Conservation (phyloP, 441 rosid species). For the Corymbia citriodora region DNA sequence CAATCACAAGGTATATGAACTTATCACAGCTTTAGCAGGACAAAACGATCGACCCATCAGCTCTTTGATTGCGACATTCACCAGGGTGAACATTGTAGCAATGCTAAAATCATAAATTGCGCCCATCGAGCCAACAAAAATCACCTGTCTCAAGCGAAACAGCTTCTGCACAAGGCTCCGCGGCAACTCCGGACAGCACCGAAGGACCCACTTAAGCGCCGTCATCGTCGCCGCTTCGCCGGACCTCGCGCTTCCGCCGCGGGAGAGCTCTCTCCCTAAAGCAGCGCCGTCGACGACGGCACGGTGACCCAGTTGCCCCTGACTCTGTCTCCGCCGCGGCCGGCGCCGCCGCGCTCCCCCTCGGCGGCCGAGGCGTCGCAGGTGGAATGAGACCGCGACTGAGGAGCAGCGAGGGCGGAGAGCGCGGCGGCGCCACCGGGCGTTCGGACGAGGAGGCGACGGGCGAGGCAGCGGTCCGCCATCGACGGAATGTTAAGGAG, state of each 20-base stretch:
- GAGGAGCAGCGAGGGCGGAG: neutral
- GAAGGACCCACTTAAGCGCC: slow-evolving; percentile 80
- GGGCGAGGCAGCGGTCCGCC: neutral
- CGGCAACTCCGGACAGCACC: slow-evolving; percentile 86
- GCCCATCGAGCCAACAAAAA: neutral
- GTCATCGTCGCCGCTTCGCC: slow-evolving; percentile 29
- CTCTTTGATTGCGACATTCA: neutral
- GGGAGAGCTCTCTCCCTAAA: slow-evolving; percentile 43
- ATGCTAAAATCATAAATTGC: neutral
- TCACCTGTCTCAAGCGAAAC: slow-evolving; percentile 85
- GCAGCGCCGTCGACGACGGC: slow-evolving; percentile 35
- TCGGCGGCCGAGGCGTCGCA: neutral
- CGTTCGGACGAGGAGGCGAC: neutral
- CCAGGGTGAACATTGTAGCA: neutral
- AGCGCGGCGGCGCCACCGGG: neutral
- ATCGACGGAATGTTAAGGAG: neutral
- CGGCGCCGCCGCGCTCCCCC: neutral
- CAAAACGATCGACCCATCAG: neutral
- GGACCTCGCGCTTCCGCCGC: neutral
- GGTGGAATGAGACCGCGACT: neutral
- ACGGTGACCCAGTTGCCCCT: slow-evolving; percentile 63
- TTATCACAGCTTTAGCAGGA: neutral
- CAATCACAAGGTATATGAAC: neutral
- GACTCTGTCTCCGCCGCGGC: neutral
- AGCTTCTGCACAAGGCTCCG: slow-evolving; percentile 82